phyloP scores from a whole-genome alignment of 225 moss, liverwort and hornwort species.

The Sphagnum tenellum region DNA sequence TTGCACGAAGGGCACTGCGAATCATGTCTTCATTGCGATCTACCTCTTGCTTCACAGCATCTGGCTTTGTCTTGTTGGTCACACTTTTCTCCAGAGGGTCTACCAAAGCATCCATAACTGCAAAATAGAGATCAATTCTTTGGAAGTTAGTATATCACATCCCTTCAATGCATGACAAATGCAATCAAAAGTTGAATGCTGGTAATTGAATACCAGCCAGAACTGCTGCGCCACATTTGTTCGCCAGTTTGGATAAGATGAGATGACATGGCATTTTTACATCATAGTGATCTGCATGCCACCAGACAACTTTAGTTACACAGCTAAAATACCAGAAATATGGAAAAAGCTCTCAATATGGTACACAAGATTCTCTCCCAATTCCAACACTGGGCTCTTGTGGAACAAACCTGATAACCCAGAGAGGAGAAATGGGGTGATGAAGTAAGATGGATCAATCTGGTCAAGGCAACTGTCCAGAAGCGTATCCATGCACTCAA shows the following conservation, averaged over 20 bases:
- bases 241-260: slow-evolving; percentile 85
- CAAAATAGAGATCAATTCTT: neutral
- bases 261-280: slow-evolving; percentile 99
- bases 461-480: slow-evolving; percentile 96
- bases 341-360: no score
- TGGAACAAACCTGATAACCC: slow-evolving; percentile 79
- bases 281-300: slow-evolving; percentile 91
- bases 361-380: neutral
- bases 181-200: neutral
- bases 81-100: slow-evolving; percentile 94
- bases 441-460: slow-evolving; percentile 93
- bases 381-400: neutral
- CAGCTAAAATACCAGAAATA: neutral
- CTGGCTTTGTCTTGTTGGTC: slow-evolving; percentile 96
- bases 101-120: slow-evolving; percentile 93
- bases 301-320: neutral
- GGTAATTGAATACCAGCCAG: slow-evolving; percentile 48
- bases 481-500: slow-evolving; percentile 99
- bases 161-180: no score
- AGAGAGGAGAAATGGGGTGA: slow-evolving; percentile 82
- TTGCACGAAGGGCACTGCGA: slow-evolving; percentile 91
- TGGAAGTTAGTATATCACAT: no score
- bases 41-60: slow-evolving; percentile 99
- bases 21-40: slow-evolving; percentile 99
- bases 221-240: slow-evolving; percentile 92